A percentile compares a stretch with the other conserved stretches of the same genome.
Conservation (phyloP, 139 green algal genomes). For the Eudorina sp. region DNA sequence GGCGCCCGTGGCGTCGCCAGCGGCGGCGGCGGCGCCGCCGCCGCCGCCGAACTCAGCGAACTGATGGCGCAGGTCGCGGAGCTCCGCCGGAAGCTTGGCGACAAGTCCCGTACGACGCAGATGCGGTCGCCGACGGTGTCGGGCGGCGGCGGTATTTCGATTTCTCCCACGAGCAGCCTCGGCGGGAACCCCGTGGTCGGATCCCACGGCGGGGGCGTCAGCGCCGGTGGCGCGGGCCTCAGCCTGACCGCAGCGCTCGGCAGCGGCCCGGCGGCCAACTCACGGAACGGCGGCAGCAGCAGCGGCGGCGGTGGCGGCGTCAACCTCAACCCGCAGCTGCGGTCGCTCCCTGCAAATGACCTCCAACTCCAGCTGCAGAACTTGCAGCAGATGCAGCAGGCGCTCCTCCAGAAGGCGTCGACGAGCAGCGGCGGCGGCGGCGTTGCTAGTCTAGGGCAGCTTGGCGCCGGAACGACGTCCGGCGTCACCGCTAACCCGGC, state of each 20-base stretch:
- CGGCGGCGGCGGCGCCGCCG: background rate
- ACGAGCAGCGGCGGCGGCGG: background rate
- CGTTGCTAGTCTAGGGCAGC: background rate
- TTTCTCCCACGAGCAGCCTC: background rate
- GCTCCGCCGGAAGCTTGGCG: constrained; percentile 11
- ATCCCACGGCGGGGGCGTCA: background rate
- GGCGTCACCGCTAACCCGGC: background rate
- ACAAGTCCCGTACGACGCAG: background rate
- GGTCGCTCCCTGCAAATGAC: background rate
- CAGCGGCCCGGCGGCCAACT: background rate
- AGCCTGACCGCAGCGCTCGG: background rate
- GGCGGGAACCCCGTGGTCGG: too few relatives aligned
- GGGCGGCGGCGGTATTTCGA: background rate
- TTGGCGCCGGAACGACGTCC: background rate
- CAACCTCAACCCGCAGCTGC: background rate
- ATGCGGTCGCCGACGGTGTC: background rate
- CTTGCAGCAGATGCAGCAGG: constrained; percentile 3
- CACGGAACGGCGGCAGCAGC: background rate
- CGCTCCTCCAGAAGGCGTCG: background rate
- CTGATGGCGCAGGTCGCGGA: constrained; percentile 26
- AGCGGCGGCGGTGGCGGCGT: background rate
- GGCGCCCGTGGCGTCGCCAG: background rate
- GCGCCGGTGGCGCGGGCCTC: background rate
- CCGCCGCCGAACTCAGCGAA: background rate
- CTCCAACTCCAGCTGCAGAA: constrained; percentile 2